A percentile compares a stretch with the other conserved stretches of the same genome.
These are phyloP conservation scores for Plasmodium chabaudi DNA, from an alignment of 169 alveolate species.

Conservation along the genomic window DNA sequence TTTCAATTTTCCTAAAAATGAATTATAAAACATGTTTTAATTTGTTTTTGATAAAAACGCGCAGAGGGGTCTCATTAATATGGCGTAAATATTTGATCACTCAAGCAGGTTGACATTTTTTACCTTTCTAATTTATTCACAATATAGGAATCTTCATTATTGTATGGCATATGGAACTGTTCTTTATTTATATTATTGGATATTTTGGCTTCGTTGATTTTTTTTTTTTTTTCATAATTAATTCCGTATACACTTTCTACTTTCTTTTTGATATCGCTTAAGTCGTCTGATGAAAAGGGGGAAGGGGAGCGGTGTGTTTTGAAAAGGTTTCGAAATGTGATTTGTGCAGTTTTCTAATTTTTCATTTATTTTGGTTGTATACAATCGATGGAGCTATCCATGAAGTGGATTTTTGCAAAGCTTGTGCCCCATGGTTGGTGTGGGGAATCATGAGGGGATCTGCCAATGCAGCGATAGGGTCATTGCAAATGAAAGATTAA, in stretches of 20 bases:
- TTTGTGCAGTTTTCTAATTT: too few relatives aligned
- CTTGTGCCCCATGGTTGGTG: not conserved
- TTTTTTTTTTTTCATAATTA: not conserved
- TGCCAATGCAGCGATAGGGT: not conserved
- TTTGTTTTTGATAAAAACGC: not conserved
- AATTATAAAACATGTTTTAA: not conserved
- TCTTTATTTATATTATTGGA: slow-evolving; percentile 7
- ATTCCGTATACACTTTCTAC: slow-evolving; percentile 15
- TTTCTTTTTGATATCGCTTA: slow-evolving; percentile 44
- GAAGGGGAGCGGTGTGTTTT: not conserved
- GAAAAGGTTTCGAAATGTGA: too few relatives aligned
- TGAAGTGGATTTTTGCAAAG: slow-evolving; percentile 22
- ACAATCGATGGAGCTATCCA: slow-evolving; percentile 31
- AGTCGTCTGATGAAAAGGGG: slow-evolving; percentile 15
- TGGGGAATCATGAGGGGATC: too few relatives aligned
- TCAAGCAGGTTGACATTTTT: not conserved
- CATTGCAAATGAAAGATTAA: not conserved
- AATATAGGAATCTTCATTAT: slow-evolving; percentile 32
- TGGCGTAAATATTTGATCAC: not conserved
- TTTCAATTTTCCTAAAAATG: slow-evolving; percentile 47
- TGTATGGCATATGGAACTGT: slow-evolving; percentile 20
- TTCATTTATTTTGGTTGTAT: not conserved
- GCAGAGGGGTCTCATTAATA: not conserved
- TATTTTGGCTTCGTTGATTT: not conserved
- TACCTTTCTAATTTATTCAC: slow-evolving; percentile 55